Percentiles rank a stretch among this genome's conserved stretches.
These are phyloP conservation scores for Termitomyces sp. DNA, from an alignment of 1,284 basidiomycete species.

Conservation along the genomic window DNA sequence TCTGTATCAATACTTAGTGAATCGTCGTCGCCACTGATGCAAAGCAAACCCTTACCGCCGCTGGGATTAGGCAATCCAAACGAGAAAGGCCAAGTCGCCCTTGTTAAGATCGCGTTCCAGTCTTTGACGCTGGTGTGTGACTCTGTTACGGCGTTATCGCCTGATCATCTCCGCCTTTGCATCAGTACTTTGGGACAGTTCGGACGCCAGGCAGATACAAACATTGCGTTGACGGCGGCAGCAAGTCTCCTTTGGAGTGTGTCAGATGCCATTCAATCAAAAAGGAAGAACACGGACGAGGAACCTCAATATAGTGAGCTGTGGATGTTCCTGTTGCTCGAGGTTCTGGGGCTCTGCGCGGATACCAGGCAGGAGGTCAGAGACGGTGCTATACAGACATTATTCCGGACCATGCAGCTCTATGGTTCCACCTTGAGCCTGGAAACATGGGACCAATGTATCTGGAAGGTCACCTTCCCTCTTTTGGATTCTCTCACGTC, in stretches of 20 bases:
- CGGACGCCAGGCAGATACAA: slow-evolving; percentile 89
- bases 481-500: slow-evolving; percentile 70
- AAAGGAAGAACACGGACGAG: slow-evolving; percentile 60
- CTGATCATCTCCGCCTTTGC: slow-evolving; percentile 79
- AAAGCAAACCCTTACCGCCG: slow-evolving; percentile 36
- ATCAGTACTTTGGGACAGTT: slow-evolving; percentile 89
- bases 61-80: slow-evolving; percentile 50
- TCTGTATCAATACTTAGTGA: slow-evolving; percentile 33
- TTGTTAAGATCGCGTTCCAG: slow-evolving; percentile 90
- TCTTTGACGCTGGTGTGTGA: slow-evolving; percentile 94
- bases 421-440: slow-evolving; percentile 81
- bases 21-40: slow-evolving; percentile 33
- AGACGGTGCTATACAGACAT: slow-evolving; percentile 89
- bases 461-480: slow-evolving; percentile 89
- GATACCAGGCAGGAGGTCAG: slow-evolving; percentile 86
- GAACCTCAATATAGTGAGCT: slow-evolving; percentile 73
- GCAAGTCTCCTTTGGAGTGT: slow-evolving; percentile 90
- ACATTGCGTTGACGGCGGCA: slow-evolving; percentile 90
- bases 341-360: slow-evolving; percentile 78
- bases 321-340: slow-evolving; percentile 89
- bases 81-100: slow-evolving; percentile 59
- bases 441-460: slow-evolving; percentile 82
- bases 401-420: slow-evolving; percentile 91
- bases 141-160: slow-evolving; percentile 77
- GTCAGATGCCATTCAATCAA: slow-evolving; percentile 85